Evolutionary conservation across 2,329 filamentous ascomycete species (phyloP), one percentile per base, ranked within the genome.

Genomic region (Fusarium nodosum): DNA sequence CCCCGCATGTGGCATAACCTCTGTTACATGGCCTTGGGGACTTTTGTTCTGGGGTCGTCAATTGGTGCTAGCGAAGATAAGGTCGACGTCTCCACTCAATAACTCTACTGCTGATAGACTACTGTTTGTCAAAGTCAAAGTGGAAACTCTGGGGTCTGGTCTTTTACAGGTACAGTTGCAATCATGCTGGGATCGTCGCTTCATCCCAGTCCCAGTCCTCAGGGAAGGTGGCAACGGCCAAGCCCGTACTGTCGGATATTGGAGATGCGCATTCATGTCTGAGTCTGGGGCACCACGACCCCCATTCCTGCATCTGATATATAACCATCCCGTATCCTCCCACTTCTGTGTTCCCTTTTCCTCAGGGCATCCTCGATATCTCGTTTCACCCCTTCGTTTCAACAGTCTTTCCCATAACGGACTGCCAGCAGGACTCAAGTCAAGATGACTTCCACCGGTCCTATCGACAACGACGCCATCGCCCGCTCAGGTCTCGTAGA

Each of bases 381-480:
- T 65, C 36, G 45, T 55, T 31, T 54, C 47, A 38, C 48, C 34
- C 30, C 20, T 34, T 39, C 18, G 24, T 45, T 52, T 30, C 33
- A 52, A 41, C 48, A 52, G 48, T 52, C 48, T 52, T 16, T n/a
- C 31, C 34, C 58, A 56, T 28, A 48, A 36, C 16, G 42, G 42
- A 41, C 41, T 60, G 58, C 28, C 30, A 47, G n/a, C 30, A 46
- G 42, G 52, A 47, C 38, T 15, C 33, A 34, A 55, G 38, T 60
- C 68, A 71, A 65, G 13, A 81, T 81, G 79, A 77, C 78, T 54
- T 79, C 69, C 70, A 72, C 78, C 48, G 64, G 67, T 66, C 75
- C 78, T 61, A 76, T 79, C 70, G 78, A 81, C 72, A 73, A 63
- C 61, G 79, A 81, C 64, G 76, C 74, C 72, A 79, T 81, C 60